These are phyloP conservation scores for Candida chauliodis DNA, from an alignment of 805 yeast species.

Conservation along the genomic window DNA sequence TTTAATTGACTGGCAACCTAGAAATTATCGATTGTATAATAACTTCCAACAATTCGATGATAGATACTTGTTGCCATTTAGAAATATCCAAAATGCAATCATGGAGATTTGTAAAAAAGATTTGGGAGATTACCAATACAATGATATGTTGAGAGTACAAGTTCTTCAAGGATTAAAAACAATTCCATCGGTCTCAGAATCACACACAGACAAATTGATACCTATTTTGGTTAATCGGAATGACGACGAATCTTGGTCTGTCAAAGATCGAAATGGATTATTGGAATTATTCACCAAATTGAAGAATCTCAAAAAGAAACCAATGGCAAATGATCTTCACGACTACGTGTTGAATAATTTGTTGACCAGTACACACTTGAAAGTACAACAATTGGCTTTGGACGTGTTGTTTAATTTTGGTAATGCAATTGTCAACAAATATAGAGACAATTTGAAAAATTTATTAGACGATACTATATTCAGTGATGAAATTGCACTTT, in stretches of 20 bases:
- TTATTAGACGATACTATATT: slow-evolving; percentile 79
- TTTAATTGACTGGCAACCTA: slow-evolving; percentile 38
- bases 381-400: slow-evolving; percentile 70
- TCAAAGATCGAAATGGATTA: slow-evolving; percentile 54
- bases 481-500: slow-evolving; percentile 75
- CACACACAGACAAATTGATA: slow-evolving; percentile 50
- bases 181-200: slow-evolving; percentile 70
- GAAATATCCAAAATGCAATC: slow-evolving; percentile 31
- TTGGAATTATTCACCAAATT: slow-evolving; percentile 63
- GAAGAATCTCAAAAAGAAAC: slow-evolving; percentile 55
- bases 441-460: slow-evolving; percentile 67
- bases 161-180: slow-evolving; percentile 53
- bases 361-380: slow-evolving; percentile 57
- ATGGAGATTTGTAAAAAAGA: slow-evolving; percentile 29
- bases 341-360: slow-evolving; percentile 46
- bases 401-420: slow-evolving; percentile 66
- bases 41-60: slow-evolving; percentile 28
- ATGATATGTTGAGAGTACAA: slow-evolving; percentile 51
- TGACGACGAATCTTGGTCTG: slow-evolving; percentile 36
- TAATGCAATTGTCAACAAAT: slow-evolving; percentile 55
- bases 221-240: slow-evolving; percentile 49
- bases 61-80: slow-evolving; percentile 26
- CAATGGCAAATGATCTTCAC: slow-evolving; percentile 51
- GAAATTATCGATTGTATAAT: slow-evolving; percentile 42
- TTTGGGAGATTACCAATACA: slow-evolving; percentile 36